phyloP scores from a whole-genome alignment of 208 protist species.

The Angomonas deanei region DNA sequence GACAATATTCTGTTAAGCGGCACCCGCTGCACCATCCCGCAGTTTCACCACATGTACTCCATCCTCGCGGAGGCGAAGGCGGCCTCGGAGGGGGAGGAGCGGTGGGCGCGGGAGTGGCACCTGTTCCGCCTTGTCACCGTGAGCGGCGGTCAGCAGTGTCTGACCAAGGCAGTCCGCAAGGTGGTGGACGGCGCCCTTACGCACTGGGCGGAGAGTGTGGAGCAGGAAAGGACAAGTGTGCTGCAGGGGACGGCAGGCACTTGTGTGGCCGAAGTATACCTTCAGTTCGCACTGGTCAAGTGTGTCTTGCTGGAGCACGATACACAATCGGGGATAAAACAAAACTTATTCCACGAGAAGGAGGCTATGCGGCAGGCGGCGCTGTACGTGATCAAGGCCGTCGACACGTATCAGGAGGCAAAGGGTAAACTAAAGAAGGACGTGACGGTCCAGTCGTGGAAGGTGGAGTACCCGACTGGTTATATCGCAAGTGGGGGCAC shows the following conservation, averaged over 20 bases:
- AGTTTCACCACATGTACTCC: slow-evolving; percentile 27
- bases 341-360: neutral
- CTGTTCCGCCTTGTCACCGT: slow-evolving; percentile 54
- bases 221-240: neutral
- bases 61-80: slow-evolving; percentile 31
- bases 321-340: neutral
- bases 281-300: slow-evolving; percentile 41
- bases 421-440: too few relatives aligned
- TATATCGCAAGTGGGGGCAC: too few relatives aligned
- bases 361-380: neutral
- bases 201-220: slow-evolving; percentile 9
- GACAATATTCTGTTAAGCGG: slow-evolving; percentile 24
- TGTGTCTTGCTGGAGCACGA: slow-evolving; percentile 26
- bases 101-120: slow-evolving; percentile 41
- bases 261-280: neutral
- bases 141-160: slow-evolving; percentile 12
- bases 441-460: too few relatives aligned
- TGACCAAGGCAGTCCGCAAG: slow-evolving; percentile 21
- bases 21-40: slow-evolving; percentile 17
- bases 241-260: neutral
- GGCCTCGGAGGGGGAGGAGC: neutral
- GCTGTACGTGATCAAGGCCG: neutral
- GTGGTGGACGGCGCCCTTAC: slow-evolving; percentile 22
- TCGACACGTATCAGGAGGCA: neutral
- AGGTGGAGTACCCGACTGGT: too few relatives aligned